Evolutionary conservation across 176 grass and related monocot species (phyloP), one percentile per base, ranked within the genome.

Genomic region (Triticum dicoccoides): DNA sequence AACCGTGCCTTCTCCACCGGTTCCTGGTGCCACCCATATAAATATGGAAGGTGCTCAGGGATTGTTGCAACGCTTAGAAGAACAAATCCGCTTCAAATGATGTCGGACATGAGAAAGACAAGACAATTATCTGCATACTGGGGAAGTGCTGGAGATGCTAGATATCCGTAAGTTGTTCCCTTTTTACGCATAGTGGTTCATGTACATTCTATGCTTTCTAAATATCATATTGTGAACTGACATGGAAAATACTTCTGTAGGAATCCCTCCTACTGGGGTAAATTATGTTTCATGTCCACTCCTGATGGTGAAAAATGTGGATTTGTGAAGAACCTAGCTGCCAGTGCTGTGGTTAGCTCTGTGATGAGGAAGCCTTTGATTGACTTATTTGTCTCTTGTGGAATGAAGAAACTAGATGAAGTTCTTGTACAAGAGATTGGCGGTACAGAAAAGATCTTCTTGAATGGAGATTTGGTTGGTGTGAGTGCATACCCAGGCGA

Each of bases 251-350:
- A 5, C 20, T 71, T 65, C 69, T 89, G 65, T 86, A 95, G 93
- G 65, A 98, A 98, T 58, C 92, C 95, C 37, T 98, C 95, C 6
- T 95, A 91, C 82, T 98, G 95, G 95, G 95, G 95, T 20, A 98
- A 90, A 63, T 64, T 98, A 35, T 98, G 95, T 87, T 95, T 98
- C 78, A 69, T 98, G 76, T 93, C 95, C 51, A 98, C 93, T 39
- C 83, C 87, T 23, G 93, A 95, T 88, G 89, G 87, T 54, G 95
- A 98, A 87, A 95, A 92, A 35, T 93, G 91, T 90, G 95, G 93
- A 51, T 76, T 98, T 44, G 91, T 95, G 30, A 98, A 95, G 81
- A 95, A 98, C 62, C 87, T 98, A 78, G 91, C 95, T 61, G 87
- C 87, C 11, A 93, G 93, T 71, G 95, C 95, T 45, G 39, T 93